A percentile compares a stretch with the other conserved stretches of the same genome.
phyloP scores from a whole-genome alignment of 2,329 filamentous ascomycete species.

The Podosphaera fusca region DNA sequence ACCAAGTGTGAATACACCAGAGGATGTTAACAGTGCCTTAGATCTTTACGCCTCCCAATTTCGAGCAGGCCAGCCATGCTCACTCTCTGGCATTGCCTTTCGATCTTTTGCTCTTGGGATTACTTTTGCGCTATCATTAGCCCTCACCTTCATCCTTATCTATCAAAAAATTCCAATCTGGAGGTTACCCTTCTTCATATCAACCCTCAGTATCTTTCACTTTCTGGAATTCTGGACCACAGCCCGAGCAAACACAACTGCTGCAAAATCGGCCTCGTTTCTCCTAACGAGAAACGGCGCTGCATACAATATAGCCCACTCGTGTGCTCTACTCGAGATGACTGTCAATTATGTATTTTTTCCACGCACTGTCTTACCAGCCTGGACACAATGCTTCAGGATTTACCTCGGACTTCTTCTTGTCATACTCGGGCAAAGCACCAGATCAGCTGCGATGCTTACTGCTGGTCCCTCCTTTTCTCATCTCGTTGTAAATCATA shows the following conservation, averaged over 20 bases:
- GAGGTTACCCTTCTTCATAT: slow-evolving; percentile 43
- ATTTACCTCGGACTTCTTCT: slow-evolving; percentile 35
- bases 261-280: slow-evolving; percentile 52
- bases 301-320: slow-evolving; percentile 65
- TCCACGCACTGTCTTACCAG: slow-evolving; percentile 17
- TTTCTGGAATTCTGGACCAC: slow-evolving; percentile 93
- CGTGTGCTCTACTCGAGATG: slow-evolving; percentile 50
- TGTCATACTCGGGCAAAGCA: slow-evolving; percentile 45
- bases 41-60: slow-evolving; percentile 12
- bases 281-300: slow-evolving; percentile 68
- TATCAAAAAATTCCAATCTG: slow-evolving; percentile 20
- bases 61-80: slow-evolving; percentile 11
- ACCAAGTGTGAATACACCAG: background rate
- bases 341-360: slow-evolving; percentile 34
- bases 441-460: slow-evolving; percentile 67
- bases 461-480: slow-evolving; percentile 84
- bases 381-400: slow-evolving; percentile 17
- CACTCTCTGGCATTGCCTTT: slow-evolving; percentile 18
- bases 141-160: slow-evolving; percentile 10
- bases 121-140: slow-evolving; percentile 6
- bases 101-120: slow-evolving; percentile 17
- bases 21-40: slow-evolving; percentile 9
- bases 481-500: slow-evolving; percentile 54
- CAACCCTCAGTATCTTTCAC: slow-evolving; percentile 58
- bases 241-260: slow-evolving; percentile 56